Conservation (phyloP, 805 yeast genomes). For the Candida piceae region DNA sequence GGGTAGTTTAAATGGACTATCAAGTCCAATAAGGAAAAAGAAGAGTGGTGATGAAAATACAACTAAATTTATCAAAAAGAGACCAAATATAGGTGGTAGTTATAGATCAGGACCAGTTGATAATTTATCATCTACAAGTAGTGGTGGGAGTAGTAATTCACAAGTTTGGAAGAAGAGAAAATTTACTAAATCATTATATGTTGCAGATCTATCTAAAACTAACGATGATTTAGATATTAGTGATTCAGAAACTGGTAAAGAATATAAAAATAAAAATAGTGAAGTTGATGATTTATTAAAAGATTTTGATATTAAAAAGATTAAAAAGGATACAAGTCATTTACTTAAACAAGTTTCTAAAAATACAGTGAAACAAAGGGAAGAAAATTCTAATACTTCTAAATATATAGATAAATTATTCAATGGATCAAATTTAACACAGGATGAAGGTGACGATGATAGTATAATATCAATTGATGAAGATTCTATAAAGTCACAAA, state of each 20-base stretch:
- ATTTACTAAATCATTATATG: too few relatives aligned
- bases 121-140: too few relatives aligned
- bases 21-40: not conserved
- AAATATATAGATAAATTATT: slow-evolving; percentile 16
- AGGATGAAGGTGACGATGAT: not conserved
- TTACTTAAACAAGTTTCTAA: slow-evolving; percentile 21
- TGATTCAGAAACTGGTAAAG: too few relatives aligned
- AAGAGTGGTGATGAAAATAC: too few relatives aligned
- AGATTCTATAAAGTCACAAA: slow-evolving; percentile 1
- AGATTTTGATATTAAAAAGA: slow-evolving; percentile 24
- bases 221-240: too few relatives aligned
- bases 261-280: not conserved
- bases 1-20: not conserved
- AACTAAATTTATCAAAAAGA: too few relatives aligned
- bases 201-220: too few relatives aligned
- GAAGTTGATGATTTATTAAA: slow-evolving; percentile 19
- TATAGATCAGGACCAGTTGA: too few relatives aligned
- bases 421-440: slow-evolving; percentile 10
- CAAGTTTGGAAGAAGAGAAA: too few relatives aligned
- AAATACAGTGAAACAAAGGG: slow-evolving; percentile 2
- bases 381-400: slow-evolving; percentile 1
- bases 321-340: slow-evolving; percentile 26
- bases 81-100: too few relatives aligned
- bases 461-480: not conserved
- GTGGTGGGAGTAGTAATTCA: too few relatives aligned